Conservation (phyloP, 2,329 filamentous ascomycete species). For the Colletotrichum sp. region DNA sequence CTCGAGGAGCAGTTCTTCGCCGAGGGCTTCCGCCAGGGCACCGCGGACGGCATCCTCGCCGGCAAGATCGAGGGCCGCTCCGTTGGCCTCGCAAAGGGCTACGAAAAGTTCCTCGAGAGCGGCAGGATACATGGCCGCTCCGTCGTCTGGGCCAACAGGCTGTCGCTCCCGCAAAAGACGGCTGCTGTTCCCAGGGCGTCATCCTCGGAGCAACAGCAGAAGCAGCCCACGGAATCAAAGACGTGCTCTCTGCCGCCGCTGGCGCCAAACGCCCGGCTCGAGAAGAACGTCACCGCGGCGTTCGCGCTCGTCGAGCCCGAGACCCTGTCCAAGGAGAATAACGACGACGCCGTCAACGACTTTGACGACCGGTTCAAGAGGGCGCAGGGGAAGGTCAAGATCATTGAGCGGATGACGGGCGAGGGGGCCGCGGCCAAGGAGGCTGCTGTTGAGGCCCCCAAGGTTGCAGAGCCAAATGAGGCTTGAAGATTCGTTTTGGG, state of each 20-base stretch:
- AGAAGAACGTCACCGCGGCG: conserved; percentile 77
- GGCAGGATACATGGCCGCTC: conserved; percentile 80
- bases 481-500: background rate
- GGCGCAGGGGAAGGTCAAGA: conserved; percentile 81
- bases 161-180: conserved; percentile 37
- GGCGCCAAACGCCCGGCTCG: conserved; percentile 65
- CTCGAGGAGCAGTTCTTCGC: conserved; percentile 77
- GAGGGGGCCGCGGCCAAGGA: conserved; percentile 29
- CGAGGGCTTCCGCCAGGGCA: conserved; percentile 79
- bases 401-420: conserved; percentile 75
- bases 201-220: background rate
- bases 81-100: conserved; percentile 90
- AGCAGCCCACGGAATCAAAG: background rate
- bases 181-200: background rate
- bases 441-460: background rate
- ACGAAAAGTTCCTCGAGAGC: conserved; percentile 87
- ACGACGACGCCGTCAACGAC: conserved; percentile 87
- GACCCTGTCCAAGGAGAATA: conserved; percentile 80
- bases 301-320: conserved; percentile 80
- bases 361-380: conserved; percentile 89
- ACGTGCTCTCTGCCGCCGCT: conserved; percentile 44
- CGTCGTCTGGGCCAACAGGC: conserved; percentile 81
- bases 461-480: background rate
- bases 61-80: conserved; percentile 88
- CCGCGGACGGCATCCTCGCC: conserved; percentile 75